These are phyloP conservation scores for Spathaspora boniae DNA, from an alignment of 805 yeast species.

Conservation along the genomic window DNA sequence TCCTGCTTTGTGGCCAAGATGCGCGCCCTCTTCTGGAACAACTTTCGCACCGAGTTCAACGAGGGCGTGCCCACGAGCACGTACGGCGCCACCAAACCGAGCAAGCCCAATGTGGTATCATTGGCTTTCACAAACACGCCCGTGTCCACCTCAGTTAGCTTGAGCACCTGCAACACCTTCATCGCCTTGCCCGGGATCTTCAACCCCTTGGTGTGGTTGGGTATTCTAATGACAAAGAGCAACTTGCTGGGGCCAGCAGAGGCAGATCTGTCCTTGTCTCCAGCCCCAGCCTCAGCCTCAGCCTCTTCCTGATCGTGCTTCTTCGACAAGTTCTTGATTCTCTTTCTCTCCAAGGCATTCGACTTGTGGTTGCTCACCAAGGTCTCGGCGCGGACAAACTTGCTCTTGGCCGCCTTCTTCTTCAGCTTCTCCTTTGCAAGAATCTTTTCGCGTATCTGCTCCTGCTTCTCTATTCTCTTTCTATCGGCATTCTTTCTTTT, in stretches of 20 bases:
- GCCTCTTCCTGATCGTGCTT: slow-evolving; percentile 55
- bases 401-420: slow-evolving; percentile 42
- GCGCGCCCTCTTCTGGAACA: slow-evolving; percentile 75
- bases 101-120: slow-evolving; percentile 54
- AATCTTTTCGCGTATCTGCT: slow-evolving; percentile 51
- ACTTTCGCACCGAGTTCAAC: slow-evolving; percentile 64
- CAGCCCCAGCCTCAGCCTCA: slow-evolving; percentile 45
- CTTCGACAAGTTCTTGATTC: slow-evolving; percentile 61
- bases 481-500: slow-evolving; percentile 79
- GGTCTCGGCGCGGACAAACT: slow-evolving; percentile 71
- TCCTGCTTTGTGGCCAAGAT: slow-evolving; percentile 31
- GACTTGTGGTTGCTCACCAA: slow-evolving; percentile 65
- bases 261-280: slow-evolving; percentile 16
- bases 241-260: slow-evolving; percentile 45
- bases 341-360: slow-evolving; percentile 61
- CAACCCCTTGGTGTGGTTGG: slow-evolving; percentile 56
- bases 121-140: slow-evolving; percentile 73
- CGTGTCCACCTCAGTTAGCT: slow-evolving; percentile 56
- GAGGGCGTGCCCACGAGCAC: slow-evolving; percentile 73
- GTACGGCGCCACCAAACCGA: slow-evolving; percentile 69
- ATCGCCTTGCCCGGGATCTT: slow-evolving; percentile 63
- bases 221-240: slow-evolving; percentile 63
- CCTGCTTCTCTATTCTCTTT: slow-evolving; percentile 70
- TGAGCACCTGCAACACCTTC: slow-evolving; percentile 56
- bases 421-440: slow-evolving; percentile 43